phyloP scores from a whole-genome alignment of 805 yeast genomes.

The Saccharomyces eubayanus region DNA sequence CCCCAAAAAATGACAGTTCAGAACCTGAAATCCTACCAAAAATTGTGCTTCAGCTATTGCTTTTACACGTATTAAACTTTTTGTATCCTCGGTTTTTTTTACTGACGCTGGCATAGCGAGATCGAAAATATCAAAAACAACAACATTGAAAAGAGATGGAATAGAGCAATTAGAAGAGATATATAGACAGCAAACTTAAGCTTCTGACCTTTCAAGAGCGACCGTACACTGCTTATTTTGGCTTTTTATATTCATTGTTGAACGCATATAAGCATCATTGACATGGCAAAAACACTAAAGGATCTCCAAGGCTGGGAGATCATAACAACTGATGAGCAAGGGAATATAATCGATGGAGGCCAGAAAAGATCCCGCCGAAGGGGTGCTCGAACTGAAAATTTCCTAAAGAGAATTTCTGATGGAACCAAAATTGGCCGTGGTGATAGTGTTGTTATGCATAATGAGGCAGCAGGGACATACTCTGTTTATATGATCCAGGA shows the following conservation, averaged over 20 bases:
- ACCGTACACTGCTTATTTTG: neutral
- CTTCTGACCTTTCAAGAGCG: neutral
- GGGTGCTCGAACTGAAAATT: slow-evolving; percentile 2
- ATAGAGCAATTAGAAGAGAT: neutral
- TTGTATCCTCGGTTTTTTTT: neutral
- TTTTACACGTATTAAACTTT: neutral
- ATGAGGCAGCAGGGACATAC: slow-evolving; percentile 27
- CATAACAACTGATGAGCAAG: slow-evolving; percentile 14
- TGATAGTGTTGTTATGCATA: slow-evolving; percentile 38
- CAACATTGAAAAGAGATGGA: neutral
- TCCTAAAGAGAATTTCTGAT: slow-evolving; percentile 37
- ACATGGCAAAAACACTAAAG: slow-evolving; percentile 15
- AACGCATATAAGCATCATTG: slow-evolving; percentile 1
- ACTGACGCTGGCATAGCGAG: neutral
- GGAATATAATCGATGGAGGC: slow-evolving; percentile 9
- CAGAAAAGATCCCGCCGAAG: slow-evolving; percentile 9
- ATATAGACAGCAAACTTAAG: neutral
- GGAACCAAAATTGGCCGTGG: slow-evolving; percentile 42
- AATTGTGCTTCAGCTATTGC: neutral
- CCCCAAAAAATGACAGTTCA: neutral
- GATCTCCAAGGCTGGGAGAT: slow-evolving; percentile 22
- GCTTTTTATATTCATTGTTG: neutral
- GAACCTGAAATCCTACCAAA: neutral
- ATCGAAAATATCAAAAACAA: neutral
- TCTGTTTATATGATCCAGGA: slow-evolving; percentile 40